phyloP scores from a whole-genome alignment of 2,329 filamentous ascomycete genomes.

The Fusarium graminum region DNA sequence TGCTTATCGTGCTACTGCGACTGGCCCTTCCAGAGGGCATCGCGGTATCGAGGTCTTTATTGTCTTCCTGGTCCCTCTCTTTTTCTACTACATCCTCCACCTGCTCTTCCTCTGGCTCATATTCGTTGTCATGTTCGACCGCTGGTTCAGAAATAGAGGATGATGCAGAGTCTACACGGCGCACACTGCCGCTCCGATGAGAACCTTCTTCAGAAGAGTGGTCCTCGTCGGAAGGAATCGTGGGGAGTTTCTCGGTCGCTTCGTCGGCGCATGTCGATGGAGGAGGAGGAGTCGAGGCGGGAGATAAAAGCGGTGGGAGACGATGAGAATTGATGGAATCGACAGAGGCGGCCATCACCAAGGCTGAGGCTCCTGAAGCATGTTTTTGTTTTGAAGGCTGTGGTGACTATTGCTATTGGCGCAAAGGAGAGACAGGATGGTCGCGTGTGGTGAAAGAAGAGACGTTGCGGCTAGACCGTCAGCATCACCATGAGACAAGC shows the following conservation, averaged over 20 bases:
- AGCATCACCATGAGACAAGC: slow-evolving; percentile 16
- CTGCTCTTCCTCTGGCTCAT: slow-evolving; percentile 9
- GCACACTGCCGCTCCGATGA: slow-evolving; percentile 40
- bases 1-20: slow-evolving; percentile 51
- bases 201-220: slow-evolving; percentile 51
- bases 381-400: slow-evolving; percentile 15
- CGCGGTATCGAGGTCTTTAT: slow-evolving; percentile 20
- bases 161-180: slow-evolving; percentile 45
- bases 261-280: slow-evolving; percentile 31
- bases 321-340: slow-evolving; percentile 40
- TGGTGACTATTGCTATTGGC: not conserved
- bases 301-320: slow-evolving; percentile 40
- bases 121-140: slow-evolving; percentile 41
- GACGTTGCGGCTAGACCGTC: slow-evolving; percentile 11
- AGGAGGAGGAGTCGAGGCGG: slow-evolving; percentile 25
- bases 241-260: slow-evolving; percentile 32
- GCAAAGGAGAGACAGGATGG: not conserved
- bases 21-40: slow-evolving; percentile 43
- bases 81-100: slow-evolving; percentile 18
- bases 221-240: slow-evolving; percentile 51
- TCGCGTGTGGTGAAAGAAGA: slow-evolving; percentile 15
- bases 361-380: slow-evolving; percentile 40
- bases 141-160: slow-evolving; percentile 52
- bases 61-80: slow-evolving; percentile 18
- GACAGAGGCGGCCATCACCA: slow-evolving; percentile 48